Evolutionary conservation across 2,329 filamentous ascomycete genomes (phyloP).

Genomic region (Nemania serpens): DNA sequence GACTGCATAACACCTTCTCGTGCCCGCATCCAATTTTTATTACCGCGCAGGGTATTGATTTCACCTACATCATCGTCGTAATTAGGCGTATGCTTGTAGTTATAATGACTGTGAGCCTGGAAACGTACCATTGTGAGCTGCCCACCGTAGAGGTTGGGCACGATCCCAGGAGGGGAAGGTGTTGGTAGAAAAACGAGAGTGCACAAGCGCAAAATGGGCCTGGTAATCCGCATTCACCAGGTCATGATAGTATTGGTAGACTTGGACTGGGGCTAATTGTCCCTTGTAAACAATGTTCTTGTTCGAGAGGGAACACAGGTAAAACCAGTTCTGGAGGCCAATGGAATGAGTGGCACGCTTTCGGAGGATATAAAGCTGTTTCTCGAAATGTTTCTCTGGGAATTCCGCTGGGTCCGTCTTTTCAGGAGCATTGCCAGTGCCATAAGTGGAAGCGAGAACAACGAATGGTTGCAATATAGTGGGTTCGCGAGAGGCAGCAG

Average conservation of each 20-base stretch:
- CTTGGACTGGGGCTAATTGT: constrained; percentile 89
- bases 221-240: constrained; percentile 96
- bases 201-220: constrained; percentile 93
- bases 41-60: constrained; percentile 95
- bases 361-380: constrained; percentile 89
- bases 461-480: constrained; percentile 96
- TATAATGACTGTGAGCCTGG: constrained; percentile 14
- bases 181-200: constrained; percentile 97
- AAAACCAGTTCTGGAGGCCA: constrained; percentile 98
- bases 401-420: constrained; percentile 78
- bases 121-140: constrained; percentile 83
- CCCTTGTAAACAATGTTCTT: constrained; percentile 99
- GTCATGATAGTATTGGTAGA: constrained; percentile 98
- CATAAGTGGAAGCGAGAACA: constrained; percentile 84
- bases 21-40: constrained; percentile 99
- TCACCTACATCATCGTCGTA: constrained; percentile 58
- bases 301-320: constrained; percentile 94
- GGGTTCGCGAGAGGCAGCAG: constrained; percentile 90
- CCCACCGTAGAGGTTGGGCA: constrained; percentile 94
- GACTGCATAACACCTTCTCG: constrained; percentile 95
- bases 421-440: constrained; percentile 77
- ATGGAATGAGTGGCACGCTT: constrained; percentile 96
- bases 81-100: constrained; percentile 8
- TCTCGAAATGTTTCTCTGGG: constrained; percentile 85
- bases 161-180: constrained; percentile 98